phyloP scores from a whole-genome alignment of 257 asterid species.

The Solanum peruvianum region DNA sequence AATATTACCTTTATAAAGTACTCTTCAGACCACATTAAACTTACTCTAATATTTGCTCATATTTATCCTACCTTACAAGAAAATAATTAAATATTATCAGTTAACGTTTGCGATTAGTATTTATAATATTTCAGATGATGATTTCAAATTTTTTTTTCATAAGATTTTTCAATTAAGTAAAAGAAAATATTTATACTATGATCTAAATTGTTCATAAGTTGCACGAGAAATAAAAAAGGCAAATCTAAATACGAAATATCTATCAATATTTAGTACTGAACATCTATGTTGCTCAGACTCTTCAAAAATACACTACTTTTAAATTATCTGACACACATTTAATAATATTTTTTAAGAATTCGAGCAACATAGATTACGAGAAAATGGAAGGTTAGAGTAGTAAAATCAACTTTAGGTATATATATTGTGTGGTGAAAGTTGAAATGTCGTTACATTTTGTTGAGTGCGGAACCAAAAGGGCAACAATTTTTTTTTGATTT shows the following conservation, averaged over 20 bases:
- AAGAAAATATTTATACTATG: background rate
- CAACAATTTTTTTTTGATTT: too few relatives aligned
- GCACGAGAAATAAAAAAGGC: background rate
- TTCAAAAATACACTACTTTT: too few relatives aligned
- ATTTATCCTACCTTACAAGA: too few relatives aligned
- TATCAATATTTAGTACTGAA: background rate
- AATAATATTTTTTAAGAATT: too few relatives aligned
- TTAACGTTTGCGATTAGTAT: too few relatives aligned
- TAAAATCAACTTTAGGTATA: background rate
- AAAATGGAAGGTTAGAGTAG: background rate
- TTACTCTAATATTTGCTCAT: background rate
- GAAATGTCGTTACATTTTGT: conserved; percentile 13
- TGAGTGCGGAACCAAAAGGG: too few relatives aligned
- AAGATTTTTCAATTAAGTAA: background rate
- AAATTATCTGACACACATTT: too few relatives aligned
- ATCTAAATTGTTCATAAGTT: background rate
- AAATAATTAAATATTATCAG: too few relatives aligned
- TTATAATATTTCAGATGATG: background rate
- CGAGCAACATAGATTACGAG: too few relatives aligned
- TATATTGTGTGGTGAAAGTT: background rate
- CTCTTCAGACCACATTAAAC: background rate
- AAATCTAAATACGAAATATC: background rate
- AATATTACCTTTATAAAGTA: background rate
- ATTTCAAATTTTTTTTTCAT: background rate
- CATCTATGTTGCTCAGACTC: too few relatives aligned